phyloP scores from a whole-genome alignment of 805 yeast species.

The Jamesozyma rosinii region DNA sequence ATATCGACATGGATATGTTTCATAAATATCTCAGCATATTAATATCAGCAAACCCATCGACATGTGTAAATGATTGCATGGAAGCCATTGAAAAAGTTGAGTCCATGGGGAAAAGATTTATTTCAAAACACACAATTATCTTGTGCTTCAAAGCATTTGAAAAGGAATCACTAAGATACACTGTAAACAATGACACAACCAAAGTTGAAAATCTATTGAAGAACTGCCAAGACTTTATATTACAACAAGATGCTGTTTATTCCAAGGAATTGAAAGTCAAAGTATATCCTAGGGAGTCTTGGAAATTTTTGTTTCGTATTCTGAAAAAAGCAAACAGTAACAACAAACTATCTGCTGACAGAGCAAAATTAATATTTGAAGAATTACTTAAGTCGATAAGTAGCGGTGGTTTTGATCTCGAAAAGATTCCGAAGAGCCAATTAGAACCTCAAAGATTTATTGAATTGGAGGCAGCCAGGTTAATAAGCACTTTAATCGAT shows the following conservation, averaged over 20 bases:
- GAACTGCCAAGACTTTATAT: slow-evolving; percentile 13
- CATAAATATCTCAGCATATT: slow-evolving; percentile 12
- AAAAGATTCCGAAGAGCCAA: slow-evolving; percentile 1
- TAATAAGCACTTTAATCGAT: slow-evolving; percentile 13
- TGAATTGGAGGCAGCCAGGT: slow-evolving; percentile 20
- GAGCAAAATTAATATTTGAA: slow-evolving; percentile 9
- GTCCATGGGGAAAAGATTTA: slow-evolving; percentile 4
- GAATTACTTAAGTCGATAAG: slow-evolving; percentile 15
- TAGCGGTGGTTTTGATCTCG: slow-evolving; percentile 7
- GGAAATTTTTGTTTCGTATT: slow-evolving; percentile 22
- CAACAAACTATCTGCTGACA: slow-evolving; percentile 5
- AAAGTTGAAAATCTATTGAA: slow-evolving; percentile 8
- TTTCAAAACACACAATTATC: slow-evolving; percentile 13
- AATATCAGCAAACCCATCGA: slow-evolving; percentile 9
- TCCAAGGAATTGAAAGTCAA: slow-evolving; percentile 7
- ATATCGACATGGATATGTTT: slow-evolving; percentile 17
- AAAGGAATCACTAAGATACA: slow-evolving; percentile 17
- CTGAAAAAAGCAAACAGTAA: slow-evolving; percentile 11
- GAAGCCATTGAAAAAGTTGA: slow-evolving; percentile 11
- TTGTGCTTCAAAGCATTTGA: slow-evolving; percentile 21
- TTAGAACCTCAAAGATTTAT: slow-evolving; percentile 12
- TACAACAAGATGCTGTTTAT: slow-evolving; percentile 12
- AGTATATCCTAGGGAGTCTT: slow-evolving; percentile 16
- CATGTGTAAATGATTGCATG: slow-evolving; percentile 13
- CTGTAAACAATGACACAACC: slow-evolving; percentile 6